Base-by-base conservation (phyloP, 2,329 filamentous ascomycete genomes). In the Didymellaceae sp. region DNA sequence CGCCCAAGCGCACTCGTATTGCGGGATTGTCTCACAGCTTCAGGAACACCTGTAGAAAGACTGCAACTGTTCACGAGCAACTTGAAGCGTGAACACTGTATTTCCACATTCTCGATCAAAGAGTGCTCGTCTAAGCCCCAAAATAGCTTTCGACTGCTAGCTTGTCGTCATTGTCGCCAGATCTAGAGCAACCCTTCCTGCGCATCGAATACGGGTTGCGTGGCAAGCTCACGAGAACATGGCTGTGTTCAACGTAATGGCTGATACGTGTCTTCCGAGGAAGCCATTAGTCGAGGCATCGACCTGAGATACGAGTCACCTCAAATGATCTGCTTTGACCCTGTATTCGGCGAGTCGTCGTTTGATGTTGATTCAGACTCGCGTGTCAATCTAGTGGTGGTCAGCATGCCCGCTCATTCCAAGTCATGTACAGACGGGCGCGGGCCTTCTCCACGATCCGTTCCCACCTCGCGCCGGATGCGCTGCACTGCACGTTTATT, bases 401-500 rank as follows among this genome's bases (percentile, higher is more conserved):
- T 70, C 68, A 70, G 67, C 68, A 62, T 63, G 66, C 68, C 54
- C 48, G 37, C 42, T 45, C 35, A 38, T 32, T 52, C 48, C 48
- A 45, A 46, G 49, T 61, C 60, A 67, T 61, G 67, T 64, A 63
- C 62, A 64, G 49, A 60, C 61, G 61, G 65, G 58, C 59, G 48
- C 48, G 48, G 48, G 48, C 48, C 48, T 61, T 63, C 63, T 63
- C 65, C 63, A 68, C 68, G 67, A 72, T 68, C 68, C 68, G 66
- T 63, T 62, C 61, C 61, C 69, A 71, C 67, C 67, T 67, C 66
- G 69, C 68, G 68, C 68, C 67, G 63, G 70, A 46, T 46, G 48
- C 48, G 32, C 60, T 73, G 70, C 69, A 58, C 69, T 72, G 69
- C 70, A 72, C 68, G 65, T 71, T 73, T 73, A 73, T 71, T 72